Evolutionary conservation across 441 rosid species (phyloP), one percentile per base, ranked within the genome.

Genomic region (Populus hybrid): DNA sequence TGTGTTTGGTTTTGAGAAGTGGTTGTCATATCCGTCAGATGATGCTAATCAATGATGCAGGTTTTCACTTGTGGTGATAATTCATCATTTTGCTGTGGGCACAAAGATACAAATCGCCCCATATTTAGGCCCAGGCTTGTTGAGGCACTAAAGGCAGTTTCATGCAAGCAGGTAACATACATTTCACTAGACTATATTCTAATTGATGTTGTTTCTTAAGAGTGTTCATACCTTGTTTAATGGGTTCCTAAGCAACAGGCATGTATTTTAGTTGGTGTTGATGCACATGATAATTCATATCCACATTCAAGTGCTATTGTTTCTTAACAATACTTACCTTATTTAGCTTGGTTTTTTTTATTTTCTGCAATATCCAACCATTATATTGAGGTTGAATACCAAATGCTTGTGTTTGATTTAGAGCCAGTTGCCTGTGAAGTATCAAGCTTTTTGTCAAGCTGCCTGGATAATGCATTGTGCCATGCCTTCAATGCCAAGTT

Each of bases 31-130:
- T 38, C 53, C 78, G 71, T 61, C 34, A 2, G 26, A 46, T 63
- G 59, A 35, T 24, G 35, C 61, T 72, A 73, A 74, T 72, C 72
- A 36, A 23, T 78, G 66, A 65, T 77, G 40, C 87, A 95, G 99
- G 98, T 95, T 85, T 92, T 90, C 81, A 93, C 99, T 64, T 93
- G 99, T 74, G 99, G 99, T 64, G 95, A 92, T 83, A 95, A 95
- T 80, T 93, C 98, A 59, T 92, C 98, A 57, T 91, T 85, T 79
- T 93, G 95, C 69, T 95, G 97, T 80, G 97, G 99, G 53, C 97
- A 92, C 66, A 82, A 83, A 80, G 94, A 91, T 79, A 90, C 90
- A 19, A 86, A 79, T 79, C 94, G 97, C 34, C 95, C 97, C n/a
- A 88, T 95, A 79, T 93, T 92, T 79, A 89, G 89, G 83, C 98